These are phyloP conservation scores for Volvariella volvacea DNA, from an alignment of 1,284 basidiomycete genomes.

Conservation along the genomic window DNA sequence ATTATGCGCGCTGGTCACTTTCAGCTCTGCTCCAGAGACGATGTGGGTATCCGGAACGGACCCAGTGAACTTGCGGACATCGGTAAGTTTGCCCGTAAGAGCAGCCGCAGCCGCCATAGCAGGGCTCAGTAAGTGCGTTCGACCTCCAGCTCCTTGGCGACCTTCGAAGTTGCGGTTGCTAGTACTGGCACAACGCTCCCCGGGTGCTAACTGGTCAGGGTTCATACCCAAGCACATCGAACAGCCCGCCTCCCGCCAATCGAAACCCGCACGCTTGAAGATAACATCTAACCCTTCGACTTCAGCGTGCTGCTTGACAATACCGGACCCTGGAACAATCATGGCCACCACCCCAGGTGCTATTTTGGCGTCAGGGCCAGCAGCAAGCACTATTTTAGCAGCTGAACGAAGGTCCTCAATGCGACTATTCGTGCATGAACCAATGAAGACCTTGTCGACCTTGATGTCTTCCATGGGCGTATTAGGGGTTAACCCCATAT, in stretches of 20 bases:
- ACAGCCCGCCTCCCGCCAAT: conserved; percentile 96
- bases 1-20: conserved; percentile 63
- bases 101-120: conserved; percentile 97
- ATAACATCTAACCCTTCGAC: conserved; percentile 87
- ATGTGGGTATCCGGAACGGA: conserved; percentile 36
- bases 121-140: conserved; percentile 90
- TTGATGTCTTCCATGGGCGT: conserved; percentile 81
- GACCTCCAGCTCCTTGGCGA: conserved; percentile 85
- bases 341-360: conserved; percentile 81
- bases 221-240: conserved; percentile 99
- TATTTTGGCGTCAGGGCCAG: conserved; percentile 74
- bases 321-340: conserved; percentile 93
- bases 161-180: conserved; percentile 98
- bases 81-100: conserved; percentile 81
- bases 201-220: conserved; percentile 86
- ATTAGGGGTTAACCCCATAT: conserved; percentile 88
- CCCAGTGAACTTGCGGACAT: conserved; percentile 80
- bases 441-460: conserved; percentile 94
- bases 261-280: conserved; percentile 93
- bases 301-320: conserved; percentile 94
- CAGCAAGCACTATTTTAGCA: conserved; percentile 74
- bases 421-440: conserved; percentile 95
- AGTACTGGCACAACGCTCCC: conserved; percentile 92
- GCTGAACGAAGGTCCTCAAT: conserved; percentile 94
- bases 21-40: conserved; percentile 49